A percentile compares a stretch with the other conserved stretches of the same genome.
These are phyloP conservation scores for Astrothelium subdiscretum DNA, from an alignment of 495 filamentous ascomycete genomes.

Conservation along the genomic window DNA sequence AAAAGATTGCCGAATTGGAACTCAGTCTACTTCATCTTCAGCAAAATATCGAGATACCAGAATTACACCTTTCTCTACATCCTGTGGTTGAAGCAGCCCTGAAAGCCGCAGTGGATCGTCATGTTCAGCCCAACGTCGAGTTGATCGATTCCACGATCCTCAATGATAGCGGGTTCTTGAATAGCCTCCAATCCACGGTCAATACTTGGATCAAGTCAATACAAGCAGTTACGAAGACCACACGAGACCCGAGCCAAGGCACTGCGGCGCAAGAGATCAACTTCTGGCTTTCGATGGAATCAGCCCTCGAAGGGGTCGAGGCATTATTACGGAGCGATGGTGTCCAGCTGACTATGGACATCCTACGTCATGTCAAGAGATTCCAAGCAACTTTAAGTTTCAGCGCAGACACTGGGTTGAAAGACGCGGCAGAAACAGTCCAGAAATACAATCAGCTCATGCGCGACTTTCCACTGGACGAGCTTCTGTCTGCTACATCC, in stretches of 20 bases:
- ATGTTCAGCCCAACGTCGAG: slow-evolving; percentile 58
- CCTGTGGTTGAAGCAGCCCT: slow-evolving; percentile 76
- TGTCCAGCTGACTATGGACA: slow-evolving; percentile 82
- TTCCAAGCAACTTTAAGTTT: slow-evolving; percentile 97
- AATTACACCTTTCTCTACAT: slow-evolving; percentile 71
- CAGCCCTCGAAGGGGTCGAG: slow-evolving; percentile 79
- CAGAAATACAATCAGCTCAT: slow-evolving; percentile 98
- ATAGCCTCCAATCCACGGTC: slow-evolving; percentile 83
- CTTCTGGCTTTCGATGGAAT: slow-evolving; percentile 96
- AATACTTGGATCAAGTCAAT: slow-evolving; percentile 98
- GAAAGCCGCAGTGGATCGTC: slow-evolving; percentile 54
- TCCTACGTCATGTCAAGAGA: slow-evolving; percentile 87
- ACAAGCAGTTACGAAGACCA: slow-evolving; percentile 90
- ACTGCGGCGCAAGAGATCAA: slow-evolving; percentile 95
- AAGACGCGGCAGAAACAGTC: slow-evolving; percentile 86
- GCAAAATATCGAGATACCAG: slow-evolving; percentile 96
- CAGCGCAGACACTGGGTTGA: slow-evolving; percentile 82
- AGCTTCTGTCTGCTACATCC: slow-evolving; percentile 83
- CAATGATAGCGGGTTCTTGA: slow-evolving; percentile 79
- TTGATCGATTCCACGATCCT: slow-evolving; percentile 60
- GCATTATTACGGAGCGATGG: slow-evolving; percentile 76
- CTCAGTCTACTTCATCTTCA: slow-evolving; percentile 80
- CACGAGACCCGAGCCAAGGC: slow-evolving; percentile 73
- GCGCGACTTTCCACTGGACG: slow-evolving; percentile 93
- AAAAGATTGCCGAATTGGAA: slow-evolving; percentile 87